Base-by-base conservation (phyloP, 2,329 filamentous ascomycete species). In the Graphiopsis chlorocephala region DNA sequence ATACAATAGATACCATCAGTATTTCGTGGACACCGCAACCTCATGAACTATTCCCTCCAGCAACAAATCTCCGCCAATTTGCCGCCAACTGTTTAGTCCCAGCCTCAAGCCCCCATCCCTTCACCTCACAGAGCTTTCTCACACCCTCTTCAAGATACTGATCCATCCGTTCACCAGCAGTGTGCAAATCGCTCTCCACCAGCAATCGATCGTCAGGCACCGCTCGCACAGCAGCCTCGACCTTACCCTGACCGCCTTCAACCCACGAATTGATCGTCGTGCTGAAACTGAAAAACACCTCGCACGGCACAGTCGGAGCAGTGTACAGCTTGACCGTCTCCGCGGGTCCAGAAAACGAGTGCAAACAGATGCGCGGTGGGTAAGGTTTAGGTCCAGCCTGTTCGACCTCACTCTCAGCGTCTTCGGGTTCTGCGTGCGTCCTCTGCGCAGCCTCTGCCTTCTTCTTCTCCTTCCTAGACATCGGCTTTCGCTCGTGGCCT, bases 261-360 rank as follows among this genome's bases (percentile, higher is more conserved):
- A 76, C 68, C 78, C 82, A 74, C 72, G 81, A 70, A 73, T 98
- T 99, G 71, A 99, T 90, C 6, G 87, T 88, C 0, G 84, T 84
- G 1, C 93, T 97, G 74, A 98, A 96, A 1, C 93, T 97, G 71
- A 96, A 93, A 77, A 88, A 99, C 23, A 98, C 84, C 17, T 87
- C 83, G 0, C 88, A 87, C 0, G 94, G 94, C 10, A 95, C 86
- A 0, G 85, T 82, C 1, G 86, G 85, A 68, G 90, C 84, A 56
- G 92, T 79, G 72, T 97, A 98, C 75, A 93, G 92, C 68, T 85
- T 88, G 42, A 97, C 79, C 33, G 89, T 84, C 64, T 95, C 88
- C 12, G 86, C 82, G 6, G 89, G 85, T 0, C 92, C 94, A 56
- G 91, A 96, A 77, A 93, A 99, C 0, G 93, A 97, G 77, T 99